Evolutionary conservation across 192 early-diverging fungal genomes (phyloP), one percentile per base, ranked within the genome.

Genomic region (Backusella liffmaniae): DNA sequence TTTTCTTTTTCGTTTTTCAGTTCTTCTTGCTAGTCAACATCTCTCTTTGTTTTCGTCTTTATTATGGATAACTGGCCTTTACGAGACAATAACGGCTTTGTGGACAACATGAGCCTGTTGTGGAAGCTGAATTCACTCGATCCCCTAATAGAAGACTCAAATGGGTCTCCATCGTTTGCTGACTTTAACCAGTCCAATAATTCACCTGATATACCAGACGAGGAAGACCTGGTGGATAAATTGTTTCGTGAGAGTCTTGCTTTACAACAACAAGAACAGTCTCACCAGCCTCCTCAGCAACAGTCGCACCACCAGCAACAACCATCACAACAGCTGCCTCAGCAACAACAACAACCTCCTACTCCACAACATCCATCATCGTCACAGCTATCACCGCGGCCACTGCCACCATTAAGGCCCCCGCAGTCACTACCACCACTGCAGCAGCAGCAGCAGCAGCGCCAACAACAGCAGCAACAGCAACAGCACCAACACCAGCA

Each of bases 31-130:
- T 71, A 30, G 23, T 46, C 21, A 35, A 36, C 67, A 35, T 39
- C 67, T 69, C 29, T 36, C 66, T 26, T 67, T 30, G 30, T 66
- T 37, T 35, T 39, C 18, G 16, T 68, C 39, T 36, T 36, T 53
- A 73, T 15, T 46, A 79, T 79, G 77, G 77, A 79, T 16, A 65
- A 79, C 42, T 79, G 77, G 77, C 35, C 77, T 42, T 68, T 79
- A 35, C 72, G 44, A 44, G 73, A 79, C 21, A 74, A 67, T 49
- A 74, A 35, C 7, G 76, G 66, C 34, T 65, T 74, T 44, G 73
- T 74, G 6, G 62, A 67, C 21, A 79, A 70, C 18, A 66, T 49
- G 35, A 30, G 70, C 26, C 30, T 76, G 26, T 56, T 78, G 23
- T 78, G 77, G 77, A 78, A 78, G 18, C 41, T 78, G 23, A 72